Conservation (phyloP, 73 alveolate species). For the Blepharisma stoltei region DNA sequence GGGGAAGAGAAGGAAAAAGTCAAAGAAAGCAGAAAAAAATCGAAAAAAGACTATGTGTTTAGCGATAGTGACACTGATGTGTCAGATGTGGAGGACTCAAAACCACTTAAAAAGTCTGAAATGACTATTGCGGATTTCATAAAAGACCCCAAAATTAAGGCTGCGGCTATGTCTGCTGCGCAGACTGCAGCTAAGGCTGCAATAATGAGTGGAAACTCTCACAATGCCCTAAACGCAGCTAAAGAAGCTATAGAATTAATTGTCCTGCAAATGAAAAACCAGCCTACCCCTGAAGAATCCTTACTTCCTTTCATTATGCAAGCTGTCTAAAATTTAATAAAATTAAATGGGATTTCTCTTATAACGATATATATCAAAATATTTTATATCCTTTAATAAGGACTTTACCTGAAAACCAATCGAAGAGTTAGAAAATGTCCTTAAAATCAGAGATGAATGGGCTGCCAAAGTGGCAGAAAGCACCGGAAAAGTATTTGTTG, state of each 20-base stretch:
- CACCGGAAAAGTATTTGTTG: slow-evolving; percentile 78
- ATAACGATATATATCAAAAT: no score
- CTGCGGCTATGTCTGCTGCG: slow-evolving; percentile 52
- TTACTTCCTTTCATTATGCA: no score
- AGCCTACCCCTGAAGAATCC: slow-evolving; percentile 75
- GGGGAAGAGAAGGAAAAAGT: slow-evolving; percentile 84
- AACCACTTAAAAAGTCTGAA: slow-evolving; percentile 61
- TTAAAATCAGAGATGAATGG: slow-evolving; percentile 63
- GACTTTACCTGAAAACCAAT: no score
- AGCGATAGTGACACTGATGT: slow-evolving; percentile 55
- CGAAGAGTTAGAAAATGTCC: slow-evolving; percentile 5
- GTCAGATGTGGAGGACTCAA: slow-evolving; percentile 70
- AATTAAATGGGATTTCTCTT: slow-evolving; percentile 71
- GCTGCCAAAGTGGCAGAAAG: slow-evolving; percentile 72
- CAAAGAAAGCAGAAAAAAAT: slow-evolving; percentile 73
- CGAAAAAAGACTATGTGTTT: slow-evolving; percentile 68
- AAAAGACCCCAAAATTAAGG: slow-evolving; percentile 56
- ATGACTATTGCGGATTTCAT: slow-evolving; percentile 56
- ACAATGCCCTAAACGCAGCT: slow-evolving; percentile 90
- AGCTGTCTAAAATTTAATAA: slow-evolving; percentile 75
- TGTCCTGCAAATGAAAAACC: slow-evolving; percentile 79
- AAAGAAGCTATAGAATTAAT: slow-evolving; percentile 84
- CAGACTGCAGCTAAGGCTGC: slow-evolving; percentile 42
- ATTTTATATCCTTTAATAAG: no score
- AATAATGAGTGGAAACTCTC: slow-evolving; percentile 40